phyloP scores from a whole-genome alignment of 1,284 basidiomycete species.

The Stygiomarasmius scandens region DNA sequence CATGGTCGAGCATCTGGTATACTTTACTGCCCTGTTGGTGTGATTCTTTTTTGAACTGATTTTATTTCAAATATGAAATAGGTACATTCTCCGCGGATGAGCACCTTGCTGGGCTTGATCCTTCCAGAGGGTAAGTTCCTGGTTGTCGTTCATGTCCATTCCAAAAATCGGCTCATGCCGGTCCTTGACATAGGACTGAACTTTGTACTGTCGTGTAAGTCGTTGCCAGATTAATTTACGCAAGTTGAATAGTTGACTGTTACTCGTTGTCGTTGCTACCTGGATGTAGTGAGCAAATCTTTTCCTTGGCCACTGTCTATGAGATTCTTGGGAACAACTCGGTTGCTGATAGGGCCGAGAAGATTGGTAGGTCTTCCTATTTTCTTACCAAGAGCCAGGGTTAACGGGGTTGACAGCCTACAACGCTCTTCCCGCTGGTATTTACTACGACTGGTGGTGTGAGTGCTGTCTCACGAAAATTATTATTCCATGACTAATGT shows the following conservation, averaged over 20 bases:
- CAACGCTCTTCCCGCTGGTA: constrained; percentile 40
- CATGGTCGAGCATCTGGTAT: constrained; percentile 36
- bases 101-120: constrained; percentile 39
- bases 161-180: background rate
- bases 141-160: background rate
- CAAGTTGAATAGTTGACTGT: background rate
- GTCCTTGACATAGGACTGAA: constrained; percentile 32
- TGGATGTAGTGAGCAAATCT: constrained; percentile 38
- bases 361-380: constrained; percentile 29
- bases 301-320: constrained; percentile 41
- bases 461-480: constrained; percentile 9
- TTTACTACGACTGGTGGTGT: constrained; percentile 41
- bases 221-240: background rate
- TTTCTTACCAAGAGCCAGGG: background rate
- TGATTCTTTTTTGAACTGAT: no score
- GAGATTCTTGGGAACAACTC: constrained; percentile 41
- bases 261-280: background rate
- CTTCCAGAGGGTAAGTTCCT: constrained; percentile 37
- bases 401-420: constrained; percentile 30
- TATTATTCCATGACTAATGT: background rate
- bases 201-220: constrained; percentile 40
- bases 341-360: constrained; percentile 40
- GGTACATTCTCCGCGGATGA: constrained; percentile 43
- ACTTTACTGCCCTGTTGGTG: no score
- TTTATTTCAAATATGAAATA: no score